Percentiles rank a stretch among this genome's conserved stretches.
These are phyloP conservation scores for Phaeosphaeriaceae sp. DNA, from an alignment of 2,329 filamentous ascomycete species.

Conservation along the genomic window DNA sequence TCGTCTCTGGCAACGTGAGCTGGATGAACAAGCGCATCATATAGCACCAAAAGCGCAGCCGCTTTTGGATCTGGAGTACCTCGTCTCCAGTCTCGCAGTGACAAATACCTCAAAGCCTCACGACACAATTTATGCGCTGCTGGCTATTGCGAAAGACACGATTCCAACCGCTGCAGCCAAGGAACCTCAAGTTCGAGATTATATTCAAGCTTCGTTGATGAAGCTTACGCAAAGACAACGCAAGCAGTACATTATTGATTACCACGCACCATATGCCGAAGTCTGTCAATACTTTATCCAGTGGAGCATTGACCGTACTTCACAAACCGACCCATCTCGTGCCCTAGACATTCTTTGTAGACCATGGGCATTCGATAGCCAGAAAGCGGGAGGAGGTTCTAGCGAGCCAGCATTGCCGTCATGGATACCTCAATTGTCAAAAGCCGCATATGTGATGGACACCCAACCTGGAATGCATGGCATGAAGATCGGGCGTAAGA, in stretches of 20 bases:
- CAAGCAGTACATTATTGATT: constrained; percentile 41
- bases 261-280: constrained; percentile 36
- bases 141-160: constrained; percentile 46
- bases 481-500: constrained; percentile 35
- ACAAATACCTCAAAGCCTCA: constrained; percentile 39
- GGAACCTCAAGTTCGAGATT: constrained; percentile 9
- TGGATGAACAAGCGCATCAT: neutral
- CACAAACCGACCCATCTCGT: constrained; percentile 19
- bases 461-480: constrained; percentile 21
- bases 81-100: constrained; percentile 42
- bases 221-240: too few relatives aligned
- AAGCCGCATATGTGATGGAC: constrained; percentile 32
- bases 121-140: constrained; percentile 44
- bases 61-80: constrained; percentile 44
- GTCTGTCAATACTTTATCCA: constrained; percentile 46
- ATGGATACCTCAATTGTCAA: constrained; percentile 33
- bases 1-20: neutral
- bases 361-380: constrained; percentile 42
- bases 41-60: neutral
- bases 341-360: constrained; percentile 50
- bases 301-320: constrained; percentile 34
- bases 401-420: constrained; percentile 30
- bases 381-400: neutral
- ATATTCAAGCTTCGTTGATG: too few relatives aligned
- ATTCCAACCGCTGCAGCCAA: constrained; percentile 16